These are phyloP conservation scores for Linderina pennispora DNA, from an alignment of 192 early-diverging fungal species.

Conservation along the genomic window DNA sequence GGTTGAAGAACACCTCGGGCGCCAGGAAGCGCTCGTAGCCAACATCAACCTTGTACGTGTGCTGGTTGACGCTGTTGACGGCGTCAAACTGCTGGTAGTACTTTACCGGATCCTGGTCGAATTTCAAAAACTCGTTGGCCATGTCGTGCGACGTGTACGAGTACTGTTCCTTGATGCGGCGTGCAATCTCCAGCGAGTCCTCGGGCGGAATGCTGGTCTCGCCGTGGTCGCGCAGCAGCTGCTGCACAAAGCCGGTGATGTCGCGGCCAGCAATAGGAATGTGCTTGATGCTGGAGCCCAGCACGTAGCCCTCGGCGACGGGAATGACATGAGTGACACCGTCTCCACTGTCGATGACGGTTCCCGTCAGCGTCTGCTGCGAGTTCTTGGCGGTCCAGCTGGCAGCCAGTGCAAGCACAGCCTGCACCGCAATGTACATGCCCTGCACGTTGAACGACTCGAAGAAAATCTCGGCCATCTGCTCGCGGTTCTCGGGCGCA, in stretches of 20 bases:
- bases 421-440: constrained; percentile 99
- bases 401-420: constrained; percentile 94
- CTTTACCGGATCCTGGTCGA: constrained; percentile 82
- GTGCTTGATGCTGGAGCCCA: constrained; percentile 96
- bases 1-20: constrained; percentile 99
- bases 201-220: constrained; percentile 95
- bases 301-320: constrained; percentile 97
- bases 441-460: constrained; percentile 98
- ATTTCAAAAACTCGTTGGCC: constrained; percentile 94
- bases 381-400: constrained; percentile 86
- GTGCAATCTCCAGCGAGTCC: constrained; percentile 91
- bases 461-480: constrained; percentile 98
- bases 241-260: constrained; percentile 96
- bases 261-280: constrained; percentile 98
- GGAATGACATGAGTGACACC: constrained; percentile 99
- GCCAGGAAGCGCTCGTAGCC: constrained; percentile 98
- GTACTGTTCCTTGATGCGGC: constrained; percentile 94
- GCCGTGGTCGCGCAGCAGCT: constrained; percentile 91
- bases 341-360: constrained; percentile 97
- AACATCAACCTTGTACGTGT: constrained; percentile 91
- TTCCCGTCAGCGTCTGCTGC: constrained; percentile 88
- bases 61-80: constrained; percentile 71
- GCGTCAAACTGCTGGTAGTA: constrained; percentile 86
- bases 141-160: constrained; percentile 97
- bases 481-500: constrained; percentile 97